phyloP scores from a whole-genome alignment of 768 basidiomycete genomes.

The Russula emetica region DNA sequence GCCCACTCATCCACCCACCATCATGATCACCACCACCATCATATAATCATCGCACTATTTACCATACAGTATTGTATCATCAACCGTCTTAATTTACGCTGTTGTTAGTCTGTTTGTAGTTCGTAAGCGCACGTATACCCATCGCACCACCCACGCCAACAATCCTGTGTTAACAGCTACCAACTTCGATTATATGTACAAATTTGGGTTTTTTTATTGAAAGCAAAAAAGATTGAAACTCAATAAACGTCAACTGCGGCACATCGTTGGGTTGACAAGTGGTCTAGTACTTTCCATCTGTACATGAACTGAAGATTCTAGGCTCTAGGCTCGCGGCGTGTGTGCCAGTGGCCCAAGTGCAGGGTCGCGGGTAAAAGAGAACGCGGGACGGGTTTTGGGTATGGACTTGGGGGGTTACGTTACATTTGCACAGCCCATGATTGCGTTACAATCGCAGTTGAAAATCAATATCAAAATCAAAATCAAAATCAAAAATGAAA shows the following conservation, averaged over 20 bases:
- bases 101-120: conserved; percentile 8
- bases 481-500: too few species aligned
- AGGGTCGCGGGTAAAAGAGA: too few species aligned
- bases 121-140: conserved; percentile 9
- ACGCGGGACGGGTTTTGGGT: too few species aligned
- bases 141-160: background rate
- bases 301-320: too few species aligned
- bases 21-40: background rate
- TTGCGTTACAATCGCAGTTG: too few species aligned
- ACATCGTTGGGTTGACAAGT: background rate
- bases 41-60: conserved; percentile 7
- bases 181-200: conserved; percentile 9
- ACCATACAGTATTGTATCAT: conserved; percentile 9
- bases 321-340: too few species aligned
- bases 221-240: background rate
- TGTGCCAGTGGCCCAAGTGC: too few species aligned
- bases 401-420: too few species aligned
- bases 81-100: background rate
- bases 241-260: background rate
- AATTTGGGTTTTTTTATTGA: conserved; percentile 2
- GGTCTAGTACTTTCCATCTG: too few species aligned
- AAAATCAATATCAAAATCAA: too few species aligned
- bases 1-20: background rate
- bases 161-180: conserved; percentile 10
- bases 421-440: too few species aligned